Percentiles rank a stretch among this genome's conserved stretches.
phyloP scores from a whole-genome alignment of 2,329 filamentous ascomycete genomes.

The Ascochyta viciae-villosae region DNA sequence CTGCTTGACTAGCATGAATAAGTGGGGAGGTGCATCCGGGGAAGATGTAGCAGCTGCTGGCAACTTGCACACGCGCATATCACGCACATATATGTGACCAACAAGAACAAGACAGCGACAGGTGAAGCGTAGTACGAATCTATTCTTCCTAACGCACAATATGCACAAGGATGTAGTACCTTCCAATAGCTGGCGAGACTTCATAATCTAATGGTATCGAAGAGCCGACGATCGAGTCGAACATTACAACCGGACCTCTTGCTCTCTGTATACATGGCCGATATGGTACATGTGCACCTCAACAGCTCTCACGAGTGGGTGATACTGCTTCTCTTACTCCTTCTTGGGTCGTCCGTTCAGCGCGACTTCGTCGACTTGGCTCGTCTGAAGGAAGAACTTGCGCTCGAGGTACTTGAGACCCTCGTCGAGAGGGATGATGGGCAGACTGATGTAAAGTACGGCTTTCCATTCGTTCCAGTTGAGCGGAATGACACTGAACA shows the following conservation, averaged over 20 bases:
- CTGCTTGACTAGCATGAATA: no score
- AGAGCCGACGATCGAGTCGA: neutral
- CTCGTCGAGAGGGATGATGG: slow-evolving; percentile 90
- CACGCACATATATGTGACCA: neutral
- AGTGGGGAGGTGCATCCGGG: no score
- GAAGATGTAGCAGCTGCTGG: no score
- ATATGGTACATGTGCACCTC: slow-evolving; percentile 3
- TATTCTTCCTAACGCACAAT: slow-evolving; percentile 13
- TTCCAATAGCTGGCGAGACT: neutral
- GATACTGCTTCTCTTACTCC: slow-evolving; percentile 21
- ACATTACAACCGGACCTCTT: neutral
- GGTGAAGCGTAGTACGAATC: slow-evolving; percentile 10
- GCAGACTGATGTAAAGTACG: slow-evolving; percentile 84
- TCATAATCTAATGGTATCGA: neutral
- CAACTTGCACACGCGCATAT: neutral
- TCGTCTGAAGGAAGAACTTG: slow-evolving; percentile 42
- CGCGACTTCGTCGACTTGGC: slow-evolving; percentile 23
- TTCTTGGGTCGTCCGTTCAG: slow-evolving; percentile 36
- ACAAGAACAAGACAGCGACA: neutral
- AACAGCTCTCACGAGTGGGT: neutral
- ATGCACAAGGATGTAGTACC: slow-evolving; percentile 5
- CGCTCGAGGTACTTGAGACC: slow-evolving; percentile 78
- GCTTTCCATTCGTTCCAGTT: slow-evolving; percentile 91
- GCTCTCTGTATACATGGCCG: slow-evolving; percentile 5
- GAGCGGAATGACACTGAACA: slow-evolving; percentile 91